Evolutionary conservation across 2,329 filamentous ascomycete species (phyloP).

Genomic region (Aspergillus sclerotialis): DNA sequence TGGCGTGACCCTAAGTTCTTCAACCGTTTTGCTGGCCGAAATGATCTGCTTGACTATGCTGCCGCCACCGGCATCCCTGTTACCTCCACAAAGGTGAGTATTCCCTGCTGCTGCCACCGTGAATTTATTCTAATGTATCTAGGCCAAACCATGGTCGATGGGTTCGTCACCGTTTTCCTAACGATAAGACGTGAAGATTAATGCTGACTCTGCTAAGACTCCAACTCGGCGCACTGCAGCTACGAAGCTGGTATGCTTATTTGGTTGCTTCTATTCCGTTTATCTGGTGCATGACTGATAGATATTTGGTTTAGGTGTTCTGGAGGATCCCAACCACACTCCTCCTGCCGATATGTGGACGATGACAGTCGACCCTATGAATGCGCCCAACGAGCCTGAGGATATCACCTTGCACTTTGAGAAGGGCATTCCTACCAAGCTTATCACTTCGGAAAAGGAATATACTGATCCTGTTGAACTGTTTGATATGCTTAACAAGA

Average conservation of each 20-base stretch:
- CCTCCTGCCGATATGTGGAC: conserved; percentile 76
- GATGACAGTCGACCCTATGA: conserved; percentile 57
- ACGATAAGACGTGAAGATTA: background rate
- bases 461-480: conserved; percentile 64
- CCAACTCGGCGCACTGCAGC: conserved; percentile 54
- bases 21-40: conserved; percentile 42
- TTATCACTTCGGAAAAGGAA: conserved; percentile 51
- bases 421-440: conserved; percentile 66
- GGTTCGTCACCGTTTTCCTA: conserved; percentile 54
- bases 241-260: conserved; percentile 67
- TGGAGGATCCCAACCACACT: conserved; percentile 49
- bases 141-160: conserved; percentile 46
- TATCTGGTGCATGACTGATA: background rate
- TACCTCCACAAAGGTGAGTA: conserved; percentile 36
- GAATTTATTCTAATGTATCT: conserved; percentile 2
- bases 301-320: conserved; percentile 9
- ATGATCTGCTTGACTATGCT: conserved; percentile 44
- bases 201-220: conserved; percentile 16
- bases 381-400: conserved; percentile 63
- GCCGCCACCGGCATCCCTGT: conserved; percentile 41
- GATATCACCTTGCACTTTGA: conserved; percentile 67
- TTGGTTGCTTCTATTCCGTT: conserved; percentile 10
- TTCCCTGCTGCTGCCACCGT: background rate
- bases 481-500: conserved; percentile 64
- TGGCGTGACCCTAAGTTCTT: conserved; percentile 45